Percentiles rank a stretch among this genome's conserved stretches.
These are phyloP conservation scores for Atkinsonella hypoxylon DNA, from an alignment of 2,329 filamentous ascomycete genomes.

Conservation along the genomic window DNA sequence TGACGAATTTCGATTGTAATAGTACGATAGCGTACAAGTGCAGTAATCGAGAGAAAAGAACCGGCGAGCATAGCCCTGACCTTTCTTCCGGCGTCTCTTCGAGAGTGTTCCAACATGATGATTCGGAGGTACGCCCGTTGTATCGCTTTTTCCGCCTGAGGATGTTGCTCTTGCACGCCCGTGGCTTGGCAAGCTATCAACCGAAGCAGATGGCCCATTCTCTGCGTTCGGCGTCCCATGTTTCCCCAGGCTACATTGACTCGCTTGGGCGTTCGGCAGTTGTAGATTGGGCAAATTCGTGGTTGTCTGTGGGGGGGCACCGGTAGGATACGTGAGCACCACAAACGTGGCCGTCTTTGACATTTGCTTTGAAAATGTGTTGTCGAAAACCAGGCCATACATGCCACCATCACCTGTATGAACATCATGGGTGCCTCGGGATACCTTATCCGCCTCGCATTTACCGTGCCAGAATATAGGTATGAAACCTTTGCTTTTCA, in stretches of 20 bases:
- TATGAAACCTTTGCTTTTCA: slow-evolving; percentile 56
- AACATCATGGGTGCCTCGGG: slow-evolving; percentile 81
- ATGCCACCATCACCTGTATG: slow-evolving; percentile 66
- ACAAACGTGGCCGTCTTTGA: slow-evolving; percentile 95
- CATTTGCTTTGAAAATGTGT: slow-evolving; percentile 91
- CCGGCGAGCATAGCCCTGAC: slow-evolving; percentile 81
- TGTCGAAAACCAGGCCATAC: slow-evolving; percentile 96
- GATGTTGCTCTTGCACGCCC: slow-evolving; percentile 32
- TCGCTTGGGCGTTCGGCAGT: slow-evolving; percentile 23
- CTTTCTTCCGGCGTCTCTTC: slow-evolving; percentile 85
- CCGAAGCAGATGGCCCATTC: slow-evolving; percentile 38
- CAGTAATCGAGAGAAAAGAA: slow-evolving; percentile 96
- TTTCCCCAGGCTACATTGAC: slow-evolving; percentile 41
- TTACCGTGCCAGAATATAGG: slow-evolving; percentile 80
- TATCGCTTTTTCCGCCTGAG: slow-evolving; percentile 40
- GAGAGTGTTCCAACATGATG: slow-evolving; percentile 77
- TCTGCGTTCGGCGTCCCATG: slow-evolving; percentile 32
- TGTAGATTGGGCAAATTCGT: slow-evolving; percentile 55
- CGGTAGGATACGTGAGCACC: slow-evolving; percentile 83
- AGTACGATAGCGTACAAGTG: slow-evolving; percentile 90
- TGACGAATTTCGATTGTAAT: slow-evolving; percentile 86
- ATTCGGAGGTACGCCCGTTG: slow-evolving; percentile 28
- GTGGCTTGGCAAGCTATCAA: slow-evolving; percentile 47
- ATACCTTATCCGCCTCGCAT: slow-evolving; percentile 92
- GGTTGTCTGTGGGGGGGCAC: slow-evolving; percentile 61